These are phyloP conservation scores for Strobilomyces dryophilus DNA, from an alignment of 768 basidiomycete species.

Conservation along the genomic window DNA sequence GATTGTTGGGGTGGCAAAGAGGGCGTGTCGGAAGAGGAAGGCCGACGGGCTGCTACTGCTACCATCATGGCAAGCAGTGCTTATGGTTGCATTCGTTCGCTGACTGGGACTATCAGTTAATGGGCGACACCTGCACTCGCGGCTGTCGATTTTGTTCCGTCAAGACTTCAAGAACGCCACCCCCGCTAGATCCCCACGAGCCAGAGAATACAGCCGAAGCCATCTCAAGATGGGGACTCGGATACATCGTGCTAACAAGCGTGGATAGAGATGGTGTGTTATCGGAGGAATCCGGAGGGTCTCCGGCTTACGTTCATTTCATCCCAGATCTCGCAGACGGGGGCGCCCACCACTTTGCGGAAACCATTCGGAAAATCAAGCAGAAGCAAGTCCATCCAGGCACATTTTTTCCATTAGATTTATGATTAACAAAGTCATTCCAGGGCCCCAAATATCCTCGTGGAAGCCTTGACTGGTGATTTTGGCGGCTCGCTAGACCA, in stretches of 20 bases:
- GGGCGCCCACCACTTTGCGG: conserved; percentile 91
- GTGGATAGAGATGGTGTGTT: conserved; percentile 92
- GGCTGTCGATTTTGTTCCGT: conserved; percentile 98
- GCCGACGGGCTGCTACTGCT: conserved; percentile 83
- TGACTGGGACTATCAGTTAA: conserved; percentile 53
- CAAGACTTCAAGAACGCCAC: conserved; percentile 85
- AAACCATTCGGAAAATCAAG: conserved; percentile 93
- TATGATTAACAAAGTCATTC: neutral
- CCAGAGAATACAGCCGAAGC: conserved; percentile 99
- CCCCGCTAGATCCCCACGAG: conserved; percentile 92
- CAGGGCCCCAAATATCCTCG: conserved; percentile 92
- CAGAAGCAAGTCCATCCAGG: conserved; percentile 62
- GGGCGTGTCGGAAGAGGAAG: conserved; percentile 60
- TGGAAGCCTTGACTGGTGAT: conserved; percentile 95
- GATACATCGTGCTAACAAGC: conserved; percentile 95
- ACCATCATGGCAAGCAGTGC: conserved; percentile 84
- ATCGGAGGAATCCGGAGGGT: neutral
- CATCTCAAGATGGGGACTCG: conserved; percentile 95
- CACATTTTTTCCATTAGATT: neutral
- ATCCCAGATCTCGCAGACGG: conserved; percentile 84
- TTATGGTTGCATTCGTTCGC: neutral
- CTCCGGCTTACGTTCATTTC: too few relatives aligned
- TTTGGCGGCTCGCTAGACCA: conserved; percentile 77
- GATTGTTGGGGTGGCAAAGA: conserved; percentile 96
- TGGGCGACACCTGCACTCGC: conserved; percentile 99